Evolutionary conservation across 768 basidiomycete genomes (phyloP), one percentile per base, ranked within the genome.

Genomic region (Mycena latifolia): DNA sequence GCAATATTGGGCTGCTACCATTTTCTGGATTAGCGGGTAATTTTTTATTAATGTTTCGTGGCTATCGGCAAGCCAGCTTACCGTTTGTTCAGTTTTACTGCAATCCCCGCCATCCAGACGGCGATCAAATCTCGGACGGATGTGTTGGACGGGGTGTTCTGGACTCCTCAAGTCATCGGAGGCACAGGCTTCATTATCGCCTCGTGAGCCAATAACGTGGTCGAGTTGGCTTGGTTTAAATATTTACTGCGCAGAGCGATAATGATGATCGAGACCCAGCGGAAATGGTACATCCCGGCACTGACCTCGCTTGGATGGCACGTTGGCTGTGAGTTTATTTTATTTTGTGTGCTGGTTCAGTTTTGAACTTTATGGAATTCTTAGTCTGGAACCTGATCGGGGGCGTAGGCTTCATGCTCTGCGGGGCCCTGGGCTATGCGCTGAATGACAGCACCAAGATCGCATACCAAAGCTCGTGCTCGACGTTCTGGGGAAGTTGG

Each of bases 81-180:
- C 39, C 46, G 5, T 22, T 35, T 41, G n/a, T 55, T 47, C 71
- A 77, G 79, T 18, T 80, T 79, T 55, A 80, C 81, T 20, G 76
- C 77, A 5, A 76, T 82, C 39, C 81, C 81, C 10, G 47, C 71
- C 5, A 80, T 84, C 12, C 79, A 81, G 57, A 57, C 41, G 20
- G 66, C 76, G 3, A 77, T 82, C 22, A 55, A 64, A 63, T 31
- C 72, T 0, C 71, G 74, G 31, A 74, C 73, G 10, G 75, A 70
- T 9, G 61, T 82, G 3, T 63, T 79, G 18, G 82, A 87, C 65
- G 84, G 86, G 14, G 81, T 86, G 33, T 89, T 80, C 73, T 89
- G 88, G 88, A 81, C 84, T 0, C 89, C 89, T 0, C 88, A 89
- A 67, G 87, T 90, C 12, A 71, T 89, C 22, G 89, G 89, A 41